Evolutionary conservation across 2,329 filamentous ascomycete species (phyloP), one percentile per base, ranked within the genome.

Genomic region (Trichoderma gracile): DNA sequence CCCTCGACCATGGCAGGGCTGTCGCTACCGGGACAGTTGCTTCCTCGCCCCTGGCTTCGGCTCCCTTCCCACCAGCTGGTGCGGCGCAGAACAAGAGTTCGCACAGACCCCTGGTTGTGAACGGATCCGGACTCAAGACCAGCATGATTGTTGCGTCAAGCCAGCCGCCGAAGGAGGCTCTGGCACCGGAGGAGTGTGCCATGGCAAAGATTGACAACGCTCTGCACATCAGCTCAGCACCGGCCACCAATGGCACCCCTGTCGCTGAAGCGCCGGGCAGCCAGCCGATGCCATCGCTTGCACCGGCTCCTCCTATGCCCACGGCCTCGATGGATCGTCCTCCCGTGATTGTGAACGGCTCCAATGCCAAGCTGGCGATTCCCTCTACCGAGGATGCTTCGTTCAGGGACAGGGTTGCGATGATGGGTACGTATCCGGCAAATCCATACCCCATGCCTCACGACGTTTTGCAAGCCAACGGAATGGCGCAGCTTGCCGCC

Each of bases 51-150:
- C 69, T 79, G n/a, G 69, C 71, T n/a, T 47, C 69, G 2, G 73
- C 74, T 0, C 73, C 79, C 1, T 79, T 80, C 52, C 66, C 77
- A 1, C 74, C 74, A 15, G 58, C 33, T n/a, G 42, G 40, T 17
- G 49, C 53, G 40, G 68, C 64, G 52, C 77, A 75, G 50, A 77
- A 69, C 61, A 78, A 72, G 40, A 71, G 72, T 43, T 67, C 70
- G 21, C 71, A 78, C 8, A 78, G 82, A 12, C 84, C 84, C 0
- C 72, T 86, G 2, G 80, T 86, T 10, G 84, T 85, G 3, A 83
- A 84, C 61, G 81, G 81, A 4, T 82, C 81, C 5, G 74, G 74
- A 6, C 68, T 79, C 50, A 78, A 75, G 66, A 74, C 76, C 6
- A 75, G 73, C 46, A 71, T 74, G 3, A 69, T 68, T 9, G 68